A percentile compares a stretch with the other conserved stretches of the same genome.
These are phyloP conservation scores for Akanthomyces lecanii DNA, from an alignment of 2,329 filamentous ascomycete genomes.

Conservation along the genomic window DNA sequence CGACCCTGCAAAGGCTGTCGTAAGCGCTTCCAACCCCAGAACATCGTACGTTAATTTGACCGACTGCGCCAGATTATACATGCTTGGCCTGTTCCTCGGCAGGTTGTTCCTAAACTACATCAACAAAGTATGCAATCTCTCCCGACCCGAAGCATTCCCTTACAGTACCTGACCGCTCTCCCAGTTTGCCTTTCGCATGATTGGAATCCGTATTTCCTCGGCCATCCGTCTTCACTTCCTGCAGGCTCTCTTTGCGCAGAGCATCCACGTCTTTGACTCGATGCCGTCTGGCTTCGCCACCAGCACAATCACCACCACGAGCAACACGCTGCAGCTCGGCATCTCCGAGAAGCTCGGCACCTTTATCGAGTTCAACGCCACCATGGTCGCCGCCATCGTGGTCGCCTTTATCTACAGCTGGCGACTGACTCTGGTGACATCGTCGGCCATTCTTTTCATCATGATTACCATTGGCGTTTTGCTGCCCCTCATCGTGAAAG, in stretches of 20 bases:
- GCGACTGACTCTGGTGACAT: conserved; percentile 56
- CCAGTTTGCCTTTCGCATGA: conserved; percentile 56
- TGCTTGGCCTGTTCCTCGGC: conserved; percentile 66
- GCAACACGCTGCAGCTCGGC: conserved; percentile 60
- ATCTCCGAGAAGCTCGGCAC: conserved; percentile 60
- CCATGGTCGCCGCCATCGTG: conserved; percentile 49
- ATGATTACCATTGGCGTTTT: conserved; percentile 42
- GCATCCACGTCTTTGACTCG: conserved; percentile 64
- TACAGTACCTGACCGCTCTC: conserved; percentile 16
- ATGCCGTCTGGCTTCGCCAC: conserved; percentile 59
- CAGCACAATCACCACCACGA: conserved; percentile 59
- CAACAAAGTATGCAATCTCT: conserved; percentile 39
- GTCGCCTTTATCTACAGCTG: conserved; percentile 56
- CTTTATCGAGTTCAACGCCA: conserved; percentile 52
- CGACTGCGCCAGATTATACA: conserved; percentile 50
- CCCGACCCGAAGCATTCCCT: neutral
- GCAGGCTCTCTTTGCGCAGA: conserved; percentile 58
- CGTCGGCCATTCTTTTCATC: conserved; percentile 54
- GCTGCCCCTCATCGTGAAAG: conserved; percentile 54
- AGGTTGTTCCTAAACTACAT: conserved; percentile 62
- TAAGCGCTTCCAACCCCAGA: neutral
- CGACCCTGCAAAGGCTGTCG: conserved; percentile 17
- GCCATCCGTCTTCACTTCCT: conserved; percentile 62
- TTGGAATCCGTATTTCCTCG: conserved; percentile 58
- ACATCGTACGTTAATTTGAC: neutral